These are phyloP conservation scores for Ustilago hordei DNA, from an alignment of 1,284 basidiomycete species.

Conservation along the genomic window DNA sequence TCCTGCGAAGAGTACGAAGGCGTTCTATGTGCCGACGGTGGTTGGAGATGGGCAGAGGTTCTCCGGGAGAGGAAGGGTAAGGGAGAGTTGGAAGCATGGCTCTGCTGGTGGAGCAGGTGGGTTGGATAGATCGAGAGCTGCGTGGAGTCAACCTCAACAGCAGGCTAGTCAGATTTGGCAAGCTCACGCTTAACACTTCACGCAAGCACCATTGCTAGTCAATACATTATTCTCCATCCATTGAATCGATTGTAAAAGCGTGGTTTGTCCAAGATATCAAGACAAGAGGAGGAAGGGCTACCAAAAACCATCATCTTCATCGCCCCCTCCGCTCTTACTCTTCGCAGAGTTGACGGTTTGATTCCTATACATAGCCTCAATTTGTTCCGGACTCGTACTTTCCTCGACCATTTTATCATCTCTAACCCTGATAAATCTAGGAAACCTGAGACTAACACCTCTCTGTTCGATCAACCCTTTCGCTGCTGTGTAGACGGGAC, in stretches of 20 bases:
- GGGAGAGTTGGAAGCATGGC: constrained; percentile 16
- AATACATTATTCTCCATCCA: too few relatives aligned
- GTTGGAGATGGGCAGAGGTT: neutral
- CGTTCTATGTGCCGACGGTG: constrained; percentile 32
- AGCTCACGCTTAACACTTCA: neutral
- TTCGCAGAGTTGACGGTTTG: constrained; percentile 78
- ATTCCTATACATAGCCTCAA: constrained; percentile 93
- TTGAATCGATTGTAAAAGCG: too few relatives aligned
- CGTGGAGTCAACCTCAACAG: constrained; percentile 11
- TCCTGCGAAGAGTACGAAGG: constrained; percentile 19
- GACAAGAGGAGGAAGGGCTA: constrained; percentile 65
- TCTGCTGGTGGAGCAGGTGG: neutral
- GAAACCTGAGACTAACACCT: constrained; percentile 92
- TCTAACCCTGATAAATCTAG: constrained; percentile 88
- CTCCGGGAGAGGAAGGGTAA: neutral
- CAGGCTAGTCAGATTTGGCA: constrained; percentile 3
- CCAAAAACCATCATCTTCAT: constrained; percentile 89
- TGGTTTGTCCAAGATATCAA: too few relatives aligned
- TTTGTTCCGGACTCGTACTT: constrained; percentile 91
- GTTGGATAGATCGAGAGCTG: neutral
- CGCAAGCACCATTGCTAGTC: too few relatives aligned
- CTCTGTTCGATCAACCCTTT: constrained; percentile 75
- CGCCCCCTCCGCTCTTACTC: constrained; percentile 73
- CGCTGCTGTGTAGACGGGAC: constrained; percentile 96
- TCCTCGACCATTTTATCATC: constrained; percentile 94